Base-by-base conservation (phyloP, 2,329 filamentous ascomycete genomes). In the Aspergillus pseudoterreus region DNA sequence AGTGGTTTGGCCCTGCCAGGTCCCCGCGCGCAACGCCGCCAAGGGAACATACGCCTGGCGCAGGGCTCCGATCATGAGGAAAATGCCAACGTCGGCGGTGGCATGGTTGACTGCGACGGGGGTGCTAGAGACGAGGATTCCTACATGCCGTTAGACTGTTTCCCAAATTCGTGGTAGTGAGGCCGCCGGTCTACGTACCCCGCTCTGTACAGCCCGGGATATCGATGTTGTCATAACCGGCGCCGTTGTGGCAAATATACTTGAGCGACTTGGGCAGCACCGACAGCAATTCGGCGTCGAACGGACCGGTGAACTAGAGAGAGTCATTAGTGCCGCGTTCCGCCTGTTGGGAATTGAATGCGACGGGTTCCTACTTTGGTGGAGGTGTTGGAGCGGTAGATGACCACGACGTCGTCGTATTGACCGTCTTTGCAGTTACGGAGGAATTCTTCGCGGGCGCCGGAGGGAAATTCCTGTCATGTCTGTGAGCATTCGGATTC, bases 151-250 rank as follows among this genome's bases (percentile, higher is more conserved):
- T 24, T 8, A 41, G 46, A 45, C 10, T 47, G 49, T 39, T 22
- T 50, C 45, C 30, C n/a, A 8, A 10, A 6, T 12, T 27, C 14
- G 3, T n/a, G 4, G 9, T 24, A 33, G 2, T 15, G 19, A 22
- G 5, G 12, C 1, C 10, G 38, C n/a, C 41, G 17, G 11, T 2
- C 5, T n/a, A n/a, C 58, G n/a, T 53, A 71, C 70, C 65, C 58
- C 60, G 72, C 55, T 73, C 64, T 22, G 77, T 78, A 63, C 80
- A 83, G 19, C 75, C 78, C 1, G 71, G 64, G 12, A 83, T 71
- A 52, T 84, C 80, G 44, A 84, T 77, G 58, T 82, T 82, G 62
- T 84, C 81, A 65, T 84, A 84, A 4, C 81, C 81, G 1, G 81
- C 81, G 14, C 81, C 78, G 54, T 80, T 79, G 58, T 81, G 78